Percentiles rank a stretch among this genome's conserved stretches.
phyloP scores from a whole-genome alignment of 257 asterid genomes.

The Nemophila menziesii region DNA sequence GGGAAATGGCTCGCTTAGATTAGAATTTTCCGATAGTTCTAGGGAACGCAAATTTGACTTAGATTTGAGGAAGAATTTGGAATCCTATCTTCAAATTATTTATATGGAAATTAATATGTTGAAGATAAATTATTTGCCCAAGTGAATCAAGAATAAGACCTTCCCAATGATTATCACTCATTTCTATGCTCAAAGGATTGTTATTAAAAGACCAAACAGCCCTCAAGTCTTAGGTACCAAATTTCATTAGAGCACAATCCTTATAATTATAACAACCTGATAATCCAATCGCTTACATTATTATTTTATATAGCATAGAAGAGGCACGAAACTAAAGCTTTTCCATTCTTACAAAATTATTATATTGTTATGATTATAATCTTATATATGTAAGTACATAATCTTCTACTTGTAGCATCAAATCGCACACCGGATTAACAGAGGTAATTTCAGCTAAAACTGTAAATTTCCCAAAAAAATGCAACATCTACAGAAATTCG shows the following conservation, averaged over 20 bases:
- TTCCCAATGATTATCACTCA: conserved; percentile 7
- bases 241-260: background rate
- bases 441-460: too few relatives aligned
- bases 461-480: conserved; percentile 5
- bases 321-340: too few relatives aligned
- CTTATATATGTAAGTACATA: too few relatives aligned
- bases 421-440: too few relatives aligned
- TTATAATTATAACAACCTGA: conserved; percentile 18
- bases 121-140: conserved; percentile 7
- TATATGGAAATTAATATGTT: conserved; percentile 9
- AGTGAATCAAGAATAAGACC: conserved; percentile 24
- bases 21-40: background rate
- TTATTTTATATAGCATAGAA: too few relatives aligned
- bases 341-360: too few relatives aligned
- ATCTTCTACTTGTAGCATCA: too few relatives aligned
- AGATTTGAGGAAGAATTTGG: conserved; percentile 15
- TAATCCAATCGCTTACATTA: background rate
- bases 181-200: conserved; percentile 6
- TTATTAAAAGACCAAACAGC: conserved; percentile 4
- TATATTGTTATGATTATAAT: too few relatives aligned
- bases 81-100: conserved; percentile 15
- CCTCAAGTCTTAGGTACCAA: background rate
- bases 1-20: background rate
- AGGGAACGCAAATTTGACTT: conserved; percentile 1
- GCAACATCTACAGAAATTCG: background rate